phyloP scores from a whole-genome alignment of 257 asterid genomes.

The Solanum paucissectum region DNA sequence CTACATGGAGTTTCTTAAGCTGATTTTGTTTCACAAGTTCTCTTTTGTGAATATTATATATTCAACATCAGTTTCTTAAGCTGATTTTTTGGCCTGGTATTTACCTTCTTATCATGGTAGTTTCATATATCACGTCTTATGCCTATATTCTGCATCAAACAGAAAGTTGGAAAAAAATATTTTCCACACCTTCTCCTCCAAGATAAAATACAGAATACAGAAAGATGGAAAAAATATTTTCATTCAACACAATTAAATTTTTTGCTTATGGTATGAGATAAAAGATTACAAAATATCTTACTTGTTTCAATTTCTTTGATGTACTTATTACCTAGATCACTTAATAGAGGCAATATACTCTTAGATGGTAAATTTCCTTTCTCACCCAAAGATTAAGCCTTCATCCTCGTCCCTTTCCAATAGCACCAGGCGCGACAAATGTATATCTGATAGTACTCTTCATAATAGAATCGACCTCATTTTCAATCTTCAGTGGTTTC shows the following conservation, averaged over 20 bases:
- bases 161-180: not conserved
- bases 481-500: not conserved
- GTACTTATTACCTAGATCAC: not conserved
- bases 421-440: not conserved
- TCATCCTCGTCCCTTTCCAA: not conserved
- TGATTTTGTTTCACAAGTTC: not conserved
- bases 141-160: not conserved
- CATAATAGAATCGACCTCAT: not conserved
- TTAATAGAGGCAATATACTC: not conserved
- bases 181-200: not conserved
- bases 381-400: not conserved
- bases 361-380: too few species aligned
- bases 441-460: not conserved
- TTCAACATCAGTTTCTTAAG: not conserved
- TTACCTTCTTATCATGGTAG: not conserved
- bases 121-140: not conserved
- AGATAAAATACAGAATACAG: not conserved
- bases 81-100: not conserved
- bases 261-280: too few species aligned
- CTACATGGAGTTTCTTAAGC: not conserved
- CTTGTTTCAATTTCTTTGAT: not conserved
- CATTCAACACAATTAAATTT: not conserved
- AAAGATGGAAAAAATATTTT: not conserved
- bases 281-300: not conserved
- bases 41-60: not conserved